Evolutionary conservation across 345 rosid genomes (phyloP).

Genomic region (Syzygium jambos): DNA sequence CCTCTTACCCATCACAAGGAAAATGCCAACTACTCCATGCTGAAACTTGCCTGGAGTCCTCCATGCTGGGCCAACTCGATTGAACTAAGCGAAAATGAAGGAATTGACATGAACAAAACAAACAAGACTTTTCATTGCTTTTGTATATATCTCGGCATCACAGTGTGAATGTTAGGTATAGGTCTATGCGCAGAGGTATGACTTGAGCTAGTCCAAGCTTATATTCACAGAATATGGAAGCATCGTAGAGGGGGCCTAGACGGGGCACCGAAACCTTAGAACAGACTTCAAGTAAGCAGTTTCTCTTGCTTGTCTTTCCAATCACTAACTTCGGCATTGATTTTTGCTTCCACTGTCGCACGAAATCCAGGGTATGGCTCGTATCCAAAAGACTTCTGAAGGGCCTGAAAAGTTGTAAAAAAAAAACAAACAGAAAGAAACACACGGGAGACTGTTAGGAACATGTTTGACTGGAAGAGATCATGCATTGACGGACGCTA

Average conservation of each 20-base stretch:
- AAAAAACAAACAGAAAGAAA: background rate
- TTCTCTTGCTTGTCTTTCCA: slow-evolving; percentile 45
- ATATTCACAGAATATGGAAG: background rate
- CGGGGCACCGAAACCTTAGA: background rate
- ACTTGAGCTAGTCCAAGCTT: background rate
- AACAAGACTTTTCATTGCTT: background rate
- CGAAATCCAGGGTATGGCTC: slow-evolving; percentile 55
- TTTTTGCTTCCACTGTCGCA: slow-evolving; percentile 29
- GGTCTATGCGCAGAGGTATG: background rate
- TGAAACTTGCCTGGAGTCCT: background rate
- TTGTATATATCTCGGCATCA: background rate
- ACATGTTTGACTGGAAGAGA: background rate
- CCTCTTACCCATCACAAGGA: background rate
- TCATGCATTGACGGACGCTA: background rate
- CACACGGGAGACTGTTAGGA: background rate
- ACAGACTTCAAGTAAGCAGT: slow-evolving; percentile 13
- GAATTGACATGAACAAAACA: background rate
- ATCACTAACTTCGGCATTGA: slow-evolving; percentile 24
- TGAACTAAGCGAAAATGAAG: background rate
- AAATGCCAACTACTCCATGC: background rate
- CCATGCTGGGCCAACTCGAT: background rate
- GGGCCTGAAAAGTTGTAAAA: slow-evolving; percentile 23
- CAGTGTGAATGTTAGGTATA: background rate
- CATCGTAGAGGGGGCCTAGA: no score
- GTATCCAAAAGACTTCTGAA: slow-evolving; percentile 32